Percentiles rank a stretch among this genome's conserved stretches.
Conservation (phyloP, 2,329 filamentous ascomycete species). For the Penicillium expansum region DNA sequence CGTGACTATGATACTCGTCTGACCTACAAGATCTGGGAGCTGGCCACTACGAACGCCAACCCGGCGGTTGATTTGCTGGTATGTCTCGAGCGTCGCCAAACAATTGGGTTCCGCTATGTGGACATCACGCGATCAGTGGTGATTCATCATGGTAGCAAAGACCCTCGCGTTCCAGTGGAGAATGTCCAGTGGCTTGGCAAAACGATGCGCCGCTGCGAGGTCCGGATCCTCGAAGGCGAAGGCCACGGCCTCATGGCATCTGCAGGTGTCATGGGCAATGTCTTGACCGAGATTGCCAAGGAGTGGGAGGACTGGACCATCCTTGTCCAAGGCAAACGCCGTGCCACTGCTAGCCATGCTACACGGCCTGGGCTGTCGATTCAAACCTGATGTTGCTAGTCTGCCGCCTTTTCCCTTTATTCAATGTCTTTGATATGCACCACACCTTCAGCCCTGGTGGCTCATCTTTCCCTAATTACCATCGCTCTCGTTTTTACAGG, state of each 20-base stretch:
- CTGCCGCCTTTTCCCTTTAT: background rate
- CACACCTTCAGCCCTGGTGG: slow-evolving; percentile 6
- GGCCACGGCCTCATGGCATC: slow-evolving; percentile 96
- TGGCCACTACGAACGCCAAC: slow-evolving; percentile 87
- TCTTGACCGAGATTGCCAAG: slow-evolving; percentile 89
- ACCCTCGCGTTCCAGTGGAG: slow-evolving; percentile 88
- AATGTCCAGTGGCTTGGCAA: slow-evolving; percentile 94
- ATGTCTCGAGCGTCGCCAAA: slow-evolving; percentile 84
- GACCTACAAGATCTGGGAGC: slow-evolving; percentile 90
- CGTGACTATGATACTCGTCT: slow-evolving; percentile 73
- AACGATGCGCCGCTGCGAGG: slow-evolving; percentile 89
- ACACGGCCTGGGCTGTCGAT: slow-evolving; percentile 20
- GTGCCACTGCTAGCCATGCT: slow-evolving; percentile 28
- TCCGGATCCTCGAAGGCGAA: slow-evolving; percentile 84
- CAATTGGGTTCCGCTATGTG: slow-evolving; percentile 94
- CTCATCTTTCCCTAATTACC: slow-evolving; percentile 3
- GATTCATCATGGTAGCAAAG: slow-evolving; percentile 89
- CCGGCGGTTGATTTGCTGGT: slow-evolving; percentile 90
- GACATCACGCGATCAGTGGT: slow-evolving; percentile 89
- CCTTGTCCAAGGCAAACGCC: slow-evolving; percentile 48
- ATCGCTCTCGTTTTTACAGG: slow-evolving; percentile 2
- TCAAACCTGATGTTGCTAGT: slow-evolving; percentile 11
- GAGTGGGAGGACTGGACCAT: slow-evolving; percentile 90
- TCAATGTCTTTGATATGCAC: background rate
- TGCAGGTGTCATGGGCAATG: slow-evolving; percentile 84